A percentile compares a stretch with the other conserved stretches of the same genome.
These are phyloP conservation scores for Peniophora sp. DNA, from an alignment of 1,284 basidiomycete genomes.

Conservation along the genomic window DNA sequence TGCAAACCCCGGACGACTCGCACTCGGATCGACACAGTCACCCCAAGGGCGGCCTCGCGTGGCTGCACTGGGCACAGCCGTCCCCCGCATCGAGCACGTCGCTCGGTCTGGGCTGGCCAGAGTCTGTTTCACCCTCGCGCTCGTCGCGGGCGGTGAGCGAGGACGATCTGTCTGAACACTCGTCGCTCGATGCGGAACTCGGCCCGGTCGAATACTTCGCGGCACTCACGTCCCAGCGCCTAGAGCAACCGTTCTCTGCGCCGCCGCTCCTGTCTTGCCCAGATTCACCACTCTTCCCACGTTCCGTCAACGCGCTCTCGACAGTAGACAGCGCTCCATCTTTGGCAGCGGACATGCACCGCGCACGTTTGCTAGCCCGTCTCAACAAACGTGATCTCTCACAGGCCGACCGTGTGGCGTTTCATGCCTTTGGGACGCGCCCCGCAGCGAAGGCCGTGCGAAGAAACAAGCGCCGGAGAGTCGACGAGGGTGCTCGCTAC, in stretches of 20 bases:
- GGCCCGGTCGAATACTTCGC: constrained; percentile 19
- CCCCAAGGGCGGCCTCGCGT: constrained; percentile 24
- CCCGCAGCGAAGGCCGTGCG: constrained; percentile 20
- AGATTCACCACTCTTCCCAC: constrained; percentile 47
- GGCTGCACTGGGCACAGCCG: constrained; percentile 36
- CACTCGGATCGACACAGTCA: constrained; percentile 21
- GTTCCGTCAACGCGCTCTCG: constrained; percentile 42
- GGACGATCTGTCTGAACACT: constrained; percentile 12
- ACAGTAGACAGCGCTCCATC: constrained; percentile 32
- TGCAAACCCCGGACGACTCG: constrained; percentile 58
- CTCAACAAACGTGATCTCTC: constrained; percentile 33
- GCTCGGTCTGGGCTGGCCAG: constrained; percentile 12
- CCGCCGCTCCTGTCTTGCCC: constrained; percentile 45
- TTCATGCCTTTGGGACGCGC: constrained; percentile 40
- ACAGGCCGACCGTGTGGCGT: constrained; percentile 36
- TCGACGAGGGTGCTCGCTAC: constrained; percentile 42
- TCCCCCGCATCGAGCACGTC: constrained; percentile 12
- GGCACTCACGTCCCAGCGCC: constrained; percentile 22
- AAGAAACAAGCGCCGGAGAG: constrained; percentile 18
- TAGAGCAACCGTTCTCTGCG: constrained; percentile 25
- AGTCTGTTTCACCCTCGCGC: constrained; percentile 1
- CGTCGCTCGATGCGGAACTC: constrained; percentile 11
- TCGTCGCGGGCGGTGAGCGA: constrained; percentile 8
- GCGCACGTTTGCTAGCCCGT: constrained; percentile 38
- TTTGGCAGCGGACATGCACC: constrained; percentile 40